Percentiles rank a stretch among this genome's conserved stretches.
Conservation (phyloP, 345 rosid genomes). For the Pistacia integerrima region DNA sequence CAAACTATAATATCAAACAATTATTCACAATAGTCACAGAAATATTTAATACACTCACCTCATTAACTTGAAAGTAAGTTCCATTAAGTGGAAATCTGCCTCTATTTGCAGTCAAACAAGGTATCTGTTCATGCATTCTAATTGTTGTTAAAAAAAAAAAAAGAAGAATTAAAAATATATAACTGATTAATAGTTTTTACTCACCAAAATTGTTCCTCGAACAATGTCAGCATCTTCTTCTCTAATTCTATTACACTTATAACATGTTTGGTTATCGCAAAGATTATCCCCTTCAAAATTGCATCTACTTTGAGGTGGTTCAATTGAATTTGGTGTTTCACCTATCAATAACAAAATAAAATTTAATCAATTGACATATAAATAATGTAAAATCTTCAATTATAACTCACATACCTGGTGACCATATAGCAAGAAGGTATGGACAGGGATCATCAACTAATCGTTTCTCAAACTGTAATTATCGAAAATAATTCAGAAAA, state of each 20-base stretch:
- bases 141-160: background rate
- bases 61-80: constrained; percentile 80
- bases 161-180: background rate
- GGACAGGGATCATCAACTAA: constrained; percentile 48
- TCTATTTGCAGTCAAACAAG: constrained; percentile 58
- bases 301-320: constrained; percentile 37
- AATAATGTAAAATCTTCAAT: background rate
- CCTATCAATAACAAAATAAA: constrained; percentile 27
- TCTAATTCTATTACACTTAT: constrained; percentile 27
- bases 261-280: constrained; percentile 40
- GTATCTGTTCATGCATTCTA: constrained; percentile 45
- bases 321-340: constrained; percentile 39
- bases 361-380: background rate
- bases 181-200: constrained; percentile 15
- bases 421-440: constrained; percentile 69
- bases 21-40: too few species aligned
- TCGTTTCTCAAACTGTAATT: constrained; percentile 48
- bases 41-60: constrained; percentile 33
- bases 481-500: background rate
- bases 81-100: constrained; percentile 73
- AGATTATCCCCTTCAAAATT: constrained; percentile 28
- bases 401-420: constrained; percentile 40
- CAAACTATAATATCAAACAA: too few species aligned
- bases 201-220: constrained; percentile 69
- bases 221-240: constrained; percentile 31